Percentiles rank a stretch among this genome's conserved stretches.
phyloP scores from a whole-genome alignment of 2,329 filamentous ascomycete species.

The Phyllosticta ampelicida region DNA sequence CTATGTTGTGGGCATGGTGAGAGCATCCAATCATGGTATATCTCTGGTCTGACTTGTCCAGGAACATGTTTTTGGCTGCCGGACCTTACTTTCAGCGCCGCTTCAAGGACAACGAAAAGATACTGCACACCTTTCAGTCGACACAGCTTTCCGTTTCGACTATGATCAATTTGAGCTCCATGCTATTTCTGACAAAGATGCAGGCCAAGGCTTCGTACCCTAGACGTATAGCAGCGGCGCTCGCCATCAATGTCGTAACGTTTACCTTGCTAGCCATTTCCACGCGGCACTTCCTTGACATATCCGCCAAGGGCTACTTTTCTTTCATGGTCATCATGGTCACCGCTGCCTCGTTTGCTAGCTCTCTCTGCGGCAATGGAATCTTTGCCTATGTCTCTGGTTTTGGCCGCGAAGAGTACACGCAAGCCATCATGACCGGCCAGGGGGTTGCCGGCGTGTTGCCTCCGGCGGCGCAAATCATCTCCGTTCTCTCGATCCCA shows the following conservation, averaged over 20 bases:
- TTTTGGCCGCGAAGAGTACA: slow-evolving; percentile 80
- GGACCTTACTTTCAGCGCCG: slow-evolving; percentile 85
- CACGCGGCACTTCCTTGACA: slow-evolving; percentile 55
- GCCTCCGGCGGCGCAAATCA: slow-evolving; percentile 76
- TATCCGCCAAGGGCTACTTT: slow-evolving; percentile 59
- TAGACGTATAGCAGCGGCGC: slow-evolving; percentile 66
- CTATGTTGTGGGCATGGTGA: slow-evolving; percentile 97
- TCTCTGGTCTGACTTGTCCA: slow-evolving; percentile 25
- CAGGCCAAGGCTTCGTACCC: slow-evolving; percentile 81
- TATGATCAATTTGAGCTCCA: slow-evolving; percentile 65
- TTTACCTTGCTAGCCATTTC: slow-evolving; percentile 74
- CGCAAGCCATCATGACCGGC: slow-evolving; percentile 90
- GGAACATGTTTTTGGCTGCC: slow-evolving; percentile 98
- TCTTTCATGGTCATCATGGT: slow-evolving; percentile 75
- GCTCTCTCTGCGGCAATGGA: slow-evolving; percentile 84
- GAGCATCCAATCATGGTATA: background rate
- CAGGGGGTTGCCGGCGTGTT: slow-evolving; percentile 88
- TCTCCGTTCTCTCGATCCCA: slow-evolving; percentile 62
- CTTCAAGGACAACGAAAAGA: slow-evolving; percentile 59
- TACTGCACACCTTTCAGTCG: slow-evolving; percentile 76
- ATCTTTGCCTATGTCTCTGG: slow-evolving; percentile 83
- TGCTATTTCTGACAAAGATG: slow-evolving; percentile 66
- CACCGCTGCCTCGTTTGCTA: slow-evolving; percentile 64
- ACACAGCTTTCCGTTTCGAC: slow-evolving; percentile 81
- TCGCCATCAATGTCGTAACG: slow-evolving; percentile 64